phyloP scores from a whole-genome alignment of 768 basidiomycete species.

The Agrocybe chaxingu region DNA sequence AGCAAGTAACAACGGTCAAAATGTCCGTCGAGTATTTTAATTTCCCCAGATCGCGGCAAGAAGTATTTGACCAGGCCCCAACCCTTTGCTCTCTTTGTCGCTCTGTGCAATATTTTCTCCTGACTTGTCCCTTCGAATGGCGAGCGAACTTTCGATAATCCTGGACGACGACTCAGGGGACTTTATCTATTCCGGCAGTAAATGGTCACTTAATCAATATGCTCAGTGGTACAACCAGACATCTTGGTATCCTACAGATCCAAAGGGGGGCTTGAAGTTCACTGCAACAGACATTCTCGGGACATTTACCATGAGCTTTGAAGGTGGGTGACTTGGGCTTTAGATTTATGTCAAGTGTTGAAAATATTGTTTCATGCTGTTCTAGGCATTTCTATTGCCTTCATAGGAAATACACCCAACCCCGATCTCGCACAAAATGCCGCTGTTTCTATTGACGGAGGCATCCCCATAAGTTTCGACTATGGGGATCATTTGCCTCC shows the following conservation, averaged over 20 bases:
- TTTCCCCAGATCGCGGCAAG: too few relatives aligned
- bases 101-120: too few relatives aligned
- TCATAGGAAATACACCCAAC: slow-evolving; percentile 9
- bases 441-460: slow-evolving; percentile 19
- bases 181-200: slow-evolving; percentile 1
- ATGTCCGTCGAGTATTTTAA: too few relatives aligned
- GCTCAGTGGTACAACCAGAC: slow-evolving; percentile 7
- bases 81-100: too few relatives aligned
- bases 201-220: slow-evolving; percentile 1
- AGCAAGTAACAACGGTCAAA: too few relatives aligned
- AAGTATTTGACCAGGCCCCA: too few relatives aligned
- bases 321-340: slow-evolving; percentile 2
- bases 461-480: slow-evolving; percentile 3
- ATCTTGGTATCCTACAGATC: neutral
- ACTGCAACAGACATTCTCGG: neutral
- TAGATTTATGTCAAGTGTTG: neutral
- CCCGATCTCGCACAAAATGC: slow-evolving; percentile 8
- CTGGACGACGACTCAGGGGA: slow-evolving; percentile 6
- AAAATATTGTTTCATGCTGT: neutral
- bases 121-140: neutral
- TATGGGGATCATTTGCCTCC: slow-evolving; percentile 14
- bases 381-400: slow-evolving; percentile 10
- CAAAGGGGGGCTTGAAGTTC: neutral
- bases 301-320: slow-evolving; percentile 6
- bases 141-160: neutral